Conservation (phyloP, 2,329 filamentous ascomycete genomes). For the Thyridium curvatum region DNA sequence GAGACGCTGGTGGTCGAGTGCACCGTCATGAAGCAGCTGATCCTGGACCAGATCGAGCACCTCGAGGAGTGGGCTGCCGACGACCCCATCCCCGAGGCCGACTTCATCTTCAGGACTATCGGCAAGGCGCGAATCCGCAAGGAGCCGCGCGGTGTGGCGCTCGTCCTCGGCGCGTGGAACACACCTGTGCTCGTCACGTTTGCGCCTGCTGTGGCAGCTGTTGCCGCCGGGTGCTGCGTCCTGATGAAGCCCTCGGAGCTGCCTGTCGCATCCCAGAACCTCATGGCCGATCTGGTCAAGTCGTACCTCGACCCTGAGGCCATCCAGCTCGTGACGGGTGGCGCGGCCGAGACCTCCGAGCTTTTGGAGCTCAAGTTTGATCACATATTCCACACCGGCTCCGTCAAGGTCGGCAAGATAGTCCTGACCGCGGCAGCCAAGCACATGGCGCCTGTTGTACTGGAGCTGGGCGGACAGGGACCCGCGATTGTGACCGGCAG, state of each 20-base stretch:
- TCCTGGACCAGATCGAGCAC: slow-evolving; percentile 27
- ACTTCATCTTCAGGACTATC: slow-evolving; percentile 20
- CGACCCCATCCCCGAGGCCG: slow-evolving; percentile 15
- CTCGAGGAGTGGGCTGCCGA: slow-evolving; percentile 32
- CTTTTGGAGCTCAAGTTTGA: slow-evolving; percentile 31
- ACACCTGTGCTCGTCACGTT: slow-evolving; percentile 31
- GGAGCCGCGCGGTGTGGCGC: slow-evolving; percentile 34
- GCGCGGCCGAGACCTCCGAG: slow-evolving; percentile 25
- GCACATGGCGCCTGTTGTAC: slow-evolving; percentile 33
- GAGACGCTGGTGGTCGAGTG: slow-evolving; percentile 25
- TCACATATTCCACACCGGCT: slow-evolving; percentile 40
- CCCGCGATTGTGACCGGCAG: slow-evolving; percentile 33
- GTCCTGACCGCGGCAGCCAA: slow-evolving; percentile 33
- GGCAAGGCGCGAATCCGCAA: slow-evolving; percentile 25
- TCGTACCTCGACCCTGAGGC: slow-evolving; percentile 33
- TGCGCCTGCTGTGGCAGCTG: slow-evolving; percentile 32
- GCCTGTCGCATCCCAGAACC: slow-evolving; percentile 21
- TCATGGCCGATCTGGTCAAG: slow-evolving; percentile 30
- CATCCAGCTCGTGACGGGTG: slow-evolving; percentile 26
- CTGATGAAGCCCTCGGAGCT: slow-evolving; percentile 39
- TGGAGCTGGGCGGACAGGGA: slow-evolving; percentile 39
- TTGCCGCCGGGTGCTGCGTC: slow-evolving; percentile 33
- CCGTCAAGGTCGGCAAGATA: slow-evolving; percentile 26
- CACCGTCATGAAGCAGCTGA: slow-evolving; percentile 21
- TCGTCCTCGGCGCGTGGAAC: slow-evolving; percentile 41